Evolutionary conservation across 306 rosid genomes (phyloP), one percentile per base, ranked within the genome.

Genomic region (Castanea crenata): DNA sequence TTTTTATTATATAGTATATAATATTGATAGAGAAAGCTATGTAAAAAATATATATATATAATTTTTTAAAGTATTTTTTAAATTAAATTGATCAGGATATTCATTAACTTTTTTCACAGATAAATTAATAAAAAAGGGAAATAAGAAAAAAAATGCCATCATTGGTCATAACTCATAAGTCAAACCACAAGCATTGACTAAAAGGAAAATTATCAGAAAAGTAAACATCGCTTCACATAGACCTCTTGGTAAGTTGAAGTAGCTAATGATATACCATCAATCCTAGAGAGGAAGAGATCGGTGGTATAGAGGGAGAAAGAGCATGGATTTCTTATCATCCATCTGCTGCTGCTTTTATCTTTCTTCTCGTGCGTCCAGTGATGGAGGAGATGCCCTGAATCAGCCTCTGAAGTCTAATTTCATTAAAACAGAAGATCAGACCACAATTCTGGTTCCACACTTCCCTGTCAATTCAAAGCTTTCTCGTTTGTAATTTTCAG

Each of bases 271-370:
- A 23, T 11, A 10, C 7, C 3, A 62, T 25, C n/a, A 15, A 29
- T 29, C 16, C 11, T 3, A 63, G 51, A 32, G 71, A 32, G 71
- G 21, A 6, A 13, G 34, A 7, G 69, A 62, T 23, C 46, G 16
- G 44, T 6, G 44, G 2, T 38, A 38, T 38, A 64, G 14, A 31
- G 38, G 2, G 5, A 67, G 10, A 31, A 18, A 10, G 20, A 34
- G 25, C 51, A 76, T 77, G 65, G 73, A 74, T 5, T 20, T 77
- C 71, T 68, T 77, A 9, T n/a, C 74, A 21, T 34, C 35, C 41
- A 15, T 77, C 29, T 67, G 74, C 21, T 77, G 80, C 68, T 77
- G 80, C 68, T 32, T 77, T 31, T 54, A 34, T 67, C 11, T 32
- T 46, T 51, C 71, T 55, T 3, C 25, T 55, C 68, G 13, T 21